Evolutionary conservation across 2,329 filamentous ascomycete species (phyloP), one percentile per base, ranked within the genome.

Genomic region (Gnomoniopsis smithogilvyi): DNA sequence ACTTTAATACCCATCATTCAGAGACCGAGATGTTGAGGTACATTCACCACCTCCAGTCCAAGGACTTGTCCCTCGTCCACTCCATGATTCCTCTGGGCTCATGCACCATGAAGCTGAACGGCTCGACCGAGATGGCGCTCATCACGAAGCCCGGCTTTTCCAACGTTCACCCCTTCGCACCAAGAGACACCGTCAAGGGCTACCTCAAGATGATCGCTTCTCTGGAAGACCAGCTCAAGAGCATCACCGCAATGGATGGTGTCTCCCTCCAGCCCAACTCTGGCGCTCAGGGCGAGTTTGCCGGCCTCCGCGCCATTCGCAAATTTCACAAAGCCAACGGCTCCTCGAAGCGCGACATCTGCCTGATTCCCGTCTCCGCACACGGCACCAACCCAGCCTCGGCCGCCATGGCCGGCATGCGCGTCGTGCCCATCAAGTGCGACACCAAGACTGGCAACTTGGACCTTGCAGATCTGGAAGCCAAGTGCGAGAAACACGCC

Each of bases 21-120:
- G 94, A 98, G 76, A 97, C 94, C 0, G 92, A 97, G 74, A 84
- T 98, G 67, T 80, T 98, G 53, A 89, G 94, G 47, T 98, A 98
- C 76, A 96, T 98, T 67, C 83, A 94, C 70, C 91, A 96, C 71
- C 81, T 98, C 6, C 90, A 96, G 72, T 96, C 92, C 53, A 97
- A 96, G 78, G 94, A 98, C 71, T 78, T 98, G 15, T 97, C 94
- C 1, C 81, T 97, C 6, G 91, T 93, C 2, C 94, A 98, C 76
- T 97, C 93, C 17, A 98, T 98, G 94, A 98, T 98, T 62, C 92
- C 94, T 2, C 84, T 98, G 1, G 94, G 94, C 21, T 97, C 94
- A 1, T 98, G 94, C 80, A 98, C 94, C 15, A 98, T 98, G 94
- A 98, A 98, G 80, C 86, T 97, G 55, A 97, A 97, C 72, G 91